These are phyloP conservation scores for Lactarius trivialis DNA, from an alignment of 768 basidiomycete species.

Conservation along the genomic window DNA sequence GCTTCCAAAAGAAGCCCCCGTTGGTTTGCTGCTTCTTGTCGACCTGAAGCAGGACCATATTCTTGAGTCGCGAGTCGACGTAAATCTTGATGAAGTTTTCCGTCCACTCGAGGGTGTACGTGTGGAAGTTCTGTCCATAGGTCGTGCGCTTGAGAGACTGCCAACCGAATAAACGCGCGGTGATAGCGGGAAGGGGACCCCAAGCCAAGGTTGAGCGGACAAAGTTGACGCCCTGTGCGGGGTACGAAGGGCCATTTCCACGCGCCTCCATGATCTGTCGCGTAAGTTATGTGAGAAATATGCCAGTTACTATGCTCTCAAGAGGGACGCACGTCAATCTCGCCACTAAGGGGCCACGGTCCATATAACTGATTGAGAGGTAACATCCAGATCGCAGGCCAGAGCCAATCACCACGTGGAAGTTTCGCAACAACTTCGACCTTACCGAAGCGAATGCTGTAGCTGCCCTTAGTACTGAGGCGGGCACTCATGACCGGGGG, in stretches of 20 bases:
- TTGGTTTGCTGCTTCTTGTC: conserved; percentile 29
- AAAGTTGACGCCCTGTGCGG: conserved; percentile 40
- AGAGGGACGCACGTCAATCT: conserved; percentile 47
- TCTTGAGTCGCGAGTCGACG: conserved; percentile 45
- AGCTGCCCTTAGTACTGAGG: conserved; percentile 43
- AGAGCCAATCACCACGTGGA: conserved; percentile 40
- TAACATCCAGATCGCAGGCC: conserved; percentile 43
- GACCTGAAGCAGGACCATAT: conserved; percentile 46
- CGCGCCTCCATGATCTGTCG: conserved; percentile 47
- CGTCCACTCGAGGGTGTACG: conserved; percentile 56
- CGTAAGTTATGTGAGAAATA: neutral
- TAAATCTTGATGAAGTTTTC: conserved; percentile 48
- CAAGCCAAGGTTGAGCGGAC: conserved; percentile 60
- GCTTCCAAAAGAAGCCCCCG: conserved; percentile 45
- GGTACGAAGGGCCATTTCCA: conserved; percentile 40
- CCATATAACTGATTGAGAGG: conserved; percentile 43
- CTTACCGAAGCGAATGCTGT: conserved; percentile 48
- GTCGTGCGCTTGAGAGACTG: conserved; percentile 38
- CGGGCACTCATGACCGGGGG: conserved; percentile 52
- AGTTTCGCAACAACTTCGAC: conserved; percentile 48
- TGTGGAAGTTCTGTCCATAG: conserved; percentile 45
- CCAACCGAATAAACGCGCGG: conserved; percentile 41
- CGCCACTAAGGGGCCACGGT: conserved; percentile 47
- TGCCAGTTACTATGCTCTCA: neutral
- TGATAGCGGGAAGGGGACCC: conserved; percentile 44